A percentile compares a stretch with the other conserved stretches of the same genome.
Evolutionary conservation across 129 eudicot species (phyloP).

Genomic region (Centrapalus pauciflorus): DNA sequence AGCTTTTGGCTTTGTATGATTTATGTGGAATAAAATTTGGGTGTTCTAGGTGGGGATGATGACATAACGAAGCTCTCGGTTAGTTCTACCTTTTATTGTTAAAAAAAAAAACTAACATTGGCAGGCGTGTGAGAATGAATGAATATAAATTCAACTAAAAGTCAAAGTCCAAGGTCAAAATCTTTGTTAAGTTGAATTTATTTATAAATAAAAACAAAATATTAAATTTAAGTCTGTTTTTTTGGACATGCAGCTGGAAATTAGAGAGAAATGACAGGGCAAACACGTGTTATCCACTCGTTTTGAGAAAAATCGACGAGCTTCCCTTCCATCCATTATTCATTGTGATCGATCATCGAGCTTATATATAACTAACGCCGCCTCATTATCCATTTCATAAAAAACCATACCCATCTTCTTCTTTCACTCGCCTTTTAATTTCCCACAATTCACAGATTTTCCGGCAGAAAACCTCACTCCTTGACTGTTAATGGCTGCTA

Average conservation of each 20-base stretch:
- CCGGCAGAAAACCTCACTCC: not conserved
- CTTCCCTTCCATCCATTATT: no score
- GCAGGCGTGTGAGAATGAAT: not conserved
- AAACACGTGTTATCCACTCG: slow-evolving; percentile 25
- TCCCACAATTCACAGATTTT: not conserved
- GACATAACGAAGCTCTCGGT: no score
- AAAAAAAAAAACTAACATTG: not conserved
- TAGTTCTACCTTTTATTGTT: no score
- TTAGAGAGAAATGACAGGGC: not conserved
- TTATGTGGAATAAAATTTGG: no score
- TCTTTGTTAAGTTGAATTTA: no score
- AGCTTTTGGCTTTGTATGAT: no score
- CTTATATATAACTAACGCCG: slow-evolving; percentile 9
- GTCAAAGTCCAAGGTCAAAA: slow-evolving; percentile 15
- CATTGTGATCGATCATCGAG: not conserved
- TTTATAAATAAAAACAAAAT: no score
- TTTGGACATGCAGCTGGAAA: slow-evolving; percentile 2
- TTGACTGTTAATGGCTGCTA: slow-evolving; percentile 36
- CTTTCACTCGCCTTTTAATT: not conserved
- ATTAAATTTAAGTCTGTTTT: slow-evolving; percentile 3
- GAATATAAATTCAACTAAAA: not conserved
- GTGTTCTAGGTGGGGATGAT: no score
- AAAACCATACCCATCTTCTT: not conserved
- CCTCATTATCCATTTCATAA: slow-evolving; percentile 26
- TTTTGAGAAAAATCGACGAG: not conserved